Evolutionary conservation across 2,329 filamentous ascomycete species (phyloP), one percentile per base, ranked within the genome.

Genomic region (Aspergillus proliferans): DNA sequence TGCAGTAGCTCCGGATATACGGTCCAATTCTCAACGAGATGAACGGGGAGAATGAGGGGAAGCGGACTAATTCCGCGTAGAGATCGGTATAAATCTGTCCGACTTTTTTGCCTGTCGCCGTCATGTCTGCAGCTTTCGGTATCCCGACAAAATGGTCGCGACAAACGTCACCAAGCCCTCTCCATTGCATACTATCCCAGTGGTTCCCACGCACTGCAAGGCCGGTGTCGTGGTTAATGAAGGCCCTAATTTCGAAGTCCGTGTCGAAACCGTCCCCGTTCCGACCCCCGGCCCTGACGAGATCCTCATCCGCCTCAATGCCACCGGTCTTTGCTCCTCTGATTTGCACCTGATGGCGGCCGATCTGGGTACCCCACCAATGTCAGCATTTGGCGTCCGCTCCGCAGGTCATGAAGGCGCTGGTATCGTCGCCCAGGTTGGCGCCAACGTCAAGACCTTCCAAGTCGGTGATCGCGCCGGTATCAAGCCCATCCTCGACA

Each of bases 291-390:
- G 74, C 10, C 74, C 75, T 6, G 70, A 80, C 45, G 79, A 83
- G 50, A 65, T 83, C 19, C 70, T 83, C 8, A 71, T 83, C 58
- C 76, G 74, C 47, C 69, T 83, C 46, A 83, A 82, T 49, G 72
- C 71, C 22, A 83, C 79, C 1, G 80, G 80, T 0, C 70, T 83
- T 44, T 83, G 80, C 66, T 74, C 76, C 51, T 75, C 72, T 30
- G 80, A 83, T 55, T 63, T 83, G 15, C 79, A 83, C 58, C 76
- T 76, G 63, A 80, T 81, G 76, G 52, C 76, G 43, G 74, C 75
- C 47, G 79, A 83, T 58, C 73, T 77, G 65, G 73, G 70, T 0
- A 47, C 71, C 0, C 72, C 73, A 0, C 64, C 66, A n/a, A 78
- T 78, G 75, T 71, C 68, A 0, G 53, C 55, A 0, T 67, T 76